Evolutionary conservation across 495 filamentous ascomycete genomes (phyloP).

Genomic region (Aspergillus saccharolyticus): DNA sequence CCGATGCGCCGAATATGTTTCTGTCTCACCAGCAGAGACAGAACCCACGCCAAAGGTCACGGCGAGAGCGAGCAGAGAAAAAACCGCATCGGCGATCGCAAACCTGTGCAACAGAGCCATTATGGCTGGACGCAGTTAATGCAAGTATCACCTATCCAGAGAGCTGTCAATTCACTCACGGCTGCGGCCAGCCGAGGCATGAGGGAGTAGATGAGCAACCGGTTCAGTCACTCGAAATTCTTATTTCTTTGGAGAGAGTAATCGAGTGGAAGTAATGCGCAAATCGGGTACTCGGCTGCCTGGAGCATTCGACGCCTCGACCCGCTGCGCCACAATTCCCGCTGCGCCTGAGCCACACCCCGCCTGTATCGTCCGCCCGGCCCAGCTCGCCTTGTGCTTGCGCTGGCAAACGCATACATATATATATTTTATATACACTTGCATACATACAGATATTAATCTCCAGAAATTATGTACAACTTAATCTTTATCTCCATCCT

Average conservation of each 20-base stretch:
- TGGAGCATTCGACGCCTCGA: not conserved
- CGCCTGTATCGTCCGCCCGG: no score
- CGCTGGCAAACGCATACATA: no score
- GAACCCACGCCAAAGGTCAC: conserved; percentile 44
- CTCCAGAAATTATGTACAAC: not conserved
- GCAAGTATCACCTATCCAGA: not conserved
- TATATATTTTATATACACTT: no score
- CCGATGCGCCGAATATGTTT: conserved; percentile 30
- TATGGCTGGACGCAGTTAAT: not conserved
- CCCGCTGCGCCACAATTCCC: not conserved
- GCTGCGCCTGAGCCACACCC: not conserved
- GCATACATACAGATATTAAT: no score
- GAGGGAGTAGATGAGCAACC: not conserved
- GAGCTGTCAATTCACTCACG: conserved; percentile 3
- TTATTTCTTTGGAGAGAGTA: no score
- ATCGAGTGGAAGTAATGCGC: no score
- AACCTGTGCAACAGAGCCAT: conserved; percentile 42
- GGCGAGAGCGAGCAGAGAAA: conserved; percentile 52
- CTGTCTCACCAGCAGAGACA: conserved; percentile 54
- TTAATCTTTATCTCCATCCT: not conserved
- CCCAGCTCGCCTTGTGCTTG: no score
- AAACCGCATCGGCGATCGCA: conserved; percentile 55
- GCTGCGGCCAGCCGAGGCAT: conserved; percentile 15
- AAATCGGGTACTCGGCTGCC: not conserved
- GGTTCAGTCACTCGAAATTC: no score